phyloP scores from a whole-genome alignment of 768 basidiomycete genomes.

The Lyophyllum atratum region DNA sequence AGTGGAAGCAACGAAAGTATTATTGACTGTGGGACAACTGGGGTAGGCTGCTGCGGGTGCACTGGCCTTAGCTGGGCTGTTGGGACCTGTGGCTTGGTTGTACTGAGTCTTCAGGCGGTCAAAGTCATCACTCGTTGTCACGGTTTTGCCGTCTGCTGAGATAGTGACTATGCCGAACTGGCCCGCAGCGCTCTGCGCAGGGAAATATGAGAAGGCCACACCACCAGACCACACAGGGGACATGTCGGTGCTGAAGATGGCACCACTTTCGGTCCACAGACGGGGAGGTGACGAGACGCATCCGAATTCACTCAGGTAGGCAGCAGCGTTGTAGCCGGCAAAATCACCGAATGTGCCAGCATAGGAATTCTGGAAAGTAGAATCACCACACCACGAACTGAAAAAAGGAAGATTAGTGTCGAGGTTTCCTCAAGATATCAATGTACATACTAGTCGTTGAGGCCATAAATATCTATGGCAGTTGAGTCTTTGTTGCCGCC shows the following conservation, averaged over 20 bases:
- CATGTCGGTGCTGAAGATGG: conserved; percentile 75
- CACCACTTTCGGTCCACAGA: conserved; percentile 78
- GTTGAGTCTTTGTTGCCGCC: conserved; percentile 53
- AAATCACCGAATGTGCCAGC: conserved; percentile 54
- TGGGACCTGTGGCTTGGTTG: conserved; percentile 52
- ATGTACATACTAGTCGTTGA: conserved; percentile 78
- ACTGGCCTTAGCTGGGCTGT: conserved; percentile 51
- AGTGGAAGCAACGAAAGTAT: conserved; percentile 63
- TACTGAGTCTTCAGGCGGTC: conserved; percentile 65
- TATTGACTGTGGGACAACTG: conserved; percentile 63
- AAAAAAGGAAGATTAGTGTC: conserved; percentile 7
- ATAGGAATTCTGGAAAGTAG: conserved; percentile 59
- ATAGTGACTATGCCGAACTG: conserved; percentile 87
- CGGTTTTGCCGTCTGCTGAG: conserved; percentile 62
- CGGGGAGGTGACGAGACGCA: conserved; percentile 64
- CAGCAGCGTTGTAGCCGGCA: conserved; percentile 70
- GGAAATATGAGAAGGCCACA: conserved; percentile 89
- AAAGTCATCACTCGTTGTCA: conserved; percentile 72
- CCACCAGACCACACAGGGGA: conserved; percentile 86
- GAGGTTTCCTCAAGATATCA: conserved; percentile 6
- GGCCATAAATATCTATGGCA: conserved; percentile 82
- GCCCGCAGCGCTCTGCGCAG: conserved; percentile 68
- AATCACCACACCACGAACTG: conserved; percentile 86
- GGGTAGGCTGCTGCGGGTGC: conserved; percentile 53
- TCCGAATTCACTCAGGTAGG: conserved; percentile 91